Percentiles rank a stretch among this genome's conserved stretches.
These are phyloP conservation scores for Penicillium sp. DNA, from an alignment of 2,329 filamentous ascomycete species.

Conservation along the genomic window DNA sequence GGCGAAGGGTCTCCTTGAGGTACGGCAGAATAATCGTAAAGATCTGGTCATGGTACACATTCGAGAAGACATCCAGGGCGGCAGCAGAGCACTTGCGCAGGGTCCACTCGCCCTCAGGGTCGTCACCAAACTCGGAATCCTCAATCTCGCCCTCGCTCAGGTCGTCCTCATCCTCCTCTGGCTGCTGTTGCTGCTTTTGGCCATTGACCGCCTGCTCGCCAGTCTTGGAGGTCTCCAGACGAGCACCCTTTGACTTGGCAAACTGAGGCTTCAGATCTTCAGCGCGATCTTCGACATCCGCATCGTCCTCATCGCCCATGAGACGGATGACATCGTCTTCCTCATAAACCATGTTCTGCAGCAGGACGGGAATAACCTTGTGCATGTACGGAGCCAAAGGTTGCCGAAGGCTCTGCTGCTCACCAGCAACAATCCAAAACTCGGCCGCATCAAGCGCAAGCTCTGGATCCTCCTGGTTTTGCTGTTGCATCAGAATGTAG, in stretches of 20 bases:
- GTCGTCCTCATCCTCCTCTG: slow-evolving; percentile 64
- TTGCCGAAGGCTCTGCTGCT: slow-evolving; percentile 80
- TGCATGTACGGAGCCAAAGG: slow-evolving; percentile 74
- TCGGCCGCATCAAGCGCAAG: slow-evolving; percentile 93
- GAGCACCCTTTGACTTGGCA: slow-evolving; percentile 68
- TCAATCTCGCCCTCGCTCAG: slow-evolving; percentile 84
- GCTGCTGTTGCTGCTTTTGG: slow-evolving; percentile 50
- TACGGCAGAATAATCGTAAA: slow-evolving; percentile 93
- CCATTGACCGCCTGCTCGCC: slow-evolving; percentile 43
- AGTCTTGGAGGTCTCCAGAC: slow-evolving; percentile 57
- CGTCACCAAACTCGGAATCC: slow-evolving; percentile 70
- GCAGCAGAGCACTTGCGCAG: slow-evolving; percentile 96
- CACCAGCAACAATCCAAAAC: slow-evolving; percentile 94
- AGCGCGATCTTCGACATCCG: slow-evolving; percentile 83
- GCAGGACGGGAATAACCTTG: slow-evolving; percentile 84
- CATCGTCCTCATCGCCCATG: slow-evolving; percentile 82
- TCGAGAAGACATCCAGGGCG: slow-evolving; percentile 89
- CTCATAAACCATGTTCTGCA: slow-evolving; percentile 95
- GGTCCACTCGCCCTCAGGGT: slow-evolving; percentile 92
- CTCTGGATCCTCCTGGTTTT: slow-evolving; percentile 77
- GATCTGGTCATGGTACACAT: slow-evolving; percentile 82
- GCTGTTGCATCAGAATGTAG: slow-evolving; percentile 89
- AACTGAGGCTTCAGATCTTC: slow-evolving; percentile 94
- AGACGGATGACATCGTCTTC: slow-evolving; percentile 88
- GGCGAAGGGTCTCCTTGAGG: slow-evolving; percentile 82